These are phyloP conservation scores for Eucalyptus erythrocorys DNA, from an alignment of 345 rosid species.

Conservation along the genomic window DNA sequence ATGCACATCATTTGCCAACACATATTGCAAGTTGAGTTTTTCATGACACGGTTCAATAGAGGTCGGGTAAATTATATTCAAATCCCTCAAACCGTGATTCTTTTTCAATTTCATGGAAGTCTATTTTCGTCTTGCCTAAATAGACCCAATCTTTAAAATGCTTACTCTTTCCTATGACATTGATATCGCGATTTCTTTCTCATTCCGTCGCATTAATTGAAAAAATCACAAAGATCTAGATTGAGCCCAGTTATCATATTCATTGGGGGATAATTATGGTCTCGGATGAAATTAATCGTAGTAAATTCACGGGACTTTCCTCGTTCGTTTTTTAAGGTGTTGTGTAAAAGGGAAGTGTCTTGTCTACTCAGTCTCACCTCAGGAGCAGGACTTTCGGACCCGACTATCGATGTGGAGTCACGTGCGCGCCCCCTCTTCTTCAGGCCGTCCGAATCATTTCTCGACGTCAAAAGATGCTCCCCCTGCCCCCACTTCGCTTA, in stretches of 20 bases:
- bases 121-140: fast-evolving
- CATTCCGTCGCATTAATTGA: not conserved
- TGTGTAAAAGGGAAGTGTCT: not conserved
- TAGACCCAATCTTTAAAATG: fast-evolving
- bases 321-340: not conserved
- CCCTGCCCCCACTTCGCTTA: not conserved
- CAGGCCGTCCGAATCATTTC: not conserved
- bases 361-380: not conserved
- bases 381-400: not conserved
- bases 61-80: no score
- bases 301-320: not conserved
- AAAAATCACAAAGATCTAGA: not conserved
- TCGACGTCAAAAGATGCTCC: not conserved
- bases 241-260: not conserved
- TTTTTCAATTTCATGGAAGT: fast-evolving
- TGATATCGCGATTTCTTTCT: not conserved
- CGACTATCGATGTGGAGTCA: not conserved
- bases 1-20: fast-evolving
- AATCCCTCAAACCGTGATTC: fast-evolving
- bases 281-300: not conserved
- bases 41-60: no score
- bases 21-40: no score
- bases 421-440: not conserved
- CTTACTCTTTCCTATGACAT: not conserved
- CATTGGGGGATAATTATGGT: not conserved